Conservation (phyloP, 441 rosid species). For the Oxalis stricta region DNA sequence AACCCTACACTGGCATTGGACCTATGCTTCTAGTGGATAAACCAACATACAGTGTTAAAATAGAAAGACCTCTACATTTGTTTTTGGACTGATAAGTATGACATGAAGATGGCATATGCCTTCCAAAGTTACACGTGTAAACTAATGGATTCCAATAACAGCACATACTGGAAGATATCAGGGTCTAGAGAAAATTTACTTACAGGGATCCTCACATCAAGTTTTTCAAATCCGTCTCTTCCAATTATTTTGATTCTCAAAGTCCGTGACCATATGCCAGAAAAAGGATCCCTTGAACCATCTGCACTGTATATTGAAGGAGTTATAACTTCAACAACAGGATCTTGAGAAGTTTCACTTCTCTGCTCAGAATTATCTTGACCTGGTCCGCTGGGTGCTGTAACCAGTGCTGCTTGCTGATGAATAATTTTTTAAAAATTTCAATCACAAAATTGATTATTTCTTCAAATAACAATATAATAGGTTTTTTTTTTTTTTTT, state of each 20-base stretch:
- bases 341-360: constrained; percentile 35
- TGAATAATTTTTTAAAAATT: constrained; percentile 20
- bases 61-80: too few species aligned
- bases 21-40: too few species aligned
- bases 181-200: constrained; percentile 15
- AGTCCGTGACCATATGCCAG: constrained; percentile 71
- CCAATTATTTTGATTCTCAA: constrained; percentile 74
- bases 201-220: constrained; percentile 82
- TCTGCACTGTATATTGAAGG: constrained; percentile 61
- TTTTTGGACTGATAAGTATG: too few species aligned
- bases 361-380: constrained; percentile 41
- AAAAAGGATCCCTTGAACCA: constrained; percentile 52
- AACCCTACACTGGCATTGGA: too few species aligned
- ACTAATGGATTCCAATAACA: background rate
- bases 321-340: constrained; percentile 67
- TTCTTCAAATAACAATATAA: background rate
- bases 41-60: too few species aligned
- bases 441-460: background rate
- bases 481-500: too few species aligned
- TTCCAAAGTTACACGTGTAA: too few species aligned
- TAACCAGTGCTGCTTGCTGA: constrained; percentile 37
- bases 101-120: too few species aligned
- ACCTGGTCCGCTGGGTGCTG: constrained; percentile 29
- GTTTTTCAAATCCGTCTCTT: constrained; percentile 74
- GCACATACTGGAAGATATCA: background rate